Evolutionary conservation across 768 basidiomycete species (phyloP), one percentile per base, ranked within the genome.

Genomic region (Roridomyces roridus): DNA sequence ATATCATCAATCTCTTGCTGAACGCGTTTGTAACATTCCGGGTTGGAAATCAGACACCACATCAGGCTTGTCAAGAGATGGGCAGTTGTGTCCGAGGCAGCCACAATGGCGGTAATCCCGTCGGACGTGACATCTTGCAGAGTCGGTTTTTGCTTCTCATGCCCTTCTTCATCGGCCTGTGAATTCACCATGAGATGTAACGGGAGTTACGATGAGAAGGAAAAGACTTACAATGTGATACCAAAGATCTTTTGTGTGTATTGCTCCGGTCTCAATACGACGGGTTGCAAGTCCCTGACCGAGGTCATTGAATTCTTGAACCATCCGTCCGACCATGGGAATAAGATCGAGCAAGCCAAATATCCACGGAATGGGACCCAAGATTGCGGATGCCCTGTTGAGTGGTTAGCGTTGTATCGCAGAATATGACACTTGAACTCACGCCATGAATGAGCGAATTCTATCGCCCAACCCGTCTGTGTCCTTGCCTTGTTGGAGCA

Each of bases 361-460:
- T 23, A 57, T 57, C 55, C 56, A 62, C 2, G 55, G 55, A 20
- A 62, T 72, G 70, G 68, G 80, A 68, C 58, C 81, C 65, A 15
- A 4, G 1, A 81, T 65, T 7, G 75, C 71, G 41, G 71, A 67
- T 39, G 77, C 80, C 45, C 14, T 43, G 53, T 15, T n/a, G n/a
- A n/a, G n/a, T n/a, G n/a, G n/a, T n/a, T n/a, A n/a, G n/a, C n/a
- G 18, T 50, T 11, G 48, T 21, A 18, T 37, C 14, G 36, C 31
- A 46, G 6, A 29, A 12, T 36, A 14, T 6, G 10, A 17, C 21
- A 47, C 9, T 7, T 9, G 12, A 34, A 35, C 76, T 55, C 63
- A 84, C 83, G 66, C 68, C 57, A 81, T 65, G 17, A 75, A 75
- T 14, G 68, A 70, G 60, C 79, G 74, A 9, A 83, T 64, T 17